Conservation (phyloP, 108 stramenopile species). For the Seminavis robusta region DNA sequence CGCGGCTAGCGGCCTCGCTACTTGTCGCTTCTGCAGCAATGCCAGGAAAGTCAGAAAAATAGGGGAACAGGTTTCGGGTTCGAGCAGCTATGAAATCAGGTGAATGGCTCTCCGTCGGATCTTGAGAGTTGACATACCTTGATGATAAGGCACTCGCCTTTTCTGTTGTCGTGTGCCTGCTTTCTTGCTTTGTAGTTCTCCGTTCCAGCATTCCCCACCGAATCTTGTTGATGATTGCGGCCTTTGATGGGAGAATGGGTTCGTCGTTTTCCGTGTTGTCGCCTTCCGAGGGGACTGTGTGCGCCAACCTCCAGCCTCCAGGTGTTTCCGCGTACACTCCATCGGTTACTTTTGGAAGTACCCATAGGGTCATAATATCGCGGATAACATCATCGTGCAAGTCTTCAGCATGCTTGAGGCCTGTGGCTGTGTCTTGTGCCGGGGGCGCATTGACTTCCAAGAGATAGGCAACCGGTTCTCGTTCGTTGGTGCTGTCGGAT, state of each 20-base stretch:
- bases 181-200: constrained; percentile 25
- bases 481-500: background rate
- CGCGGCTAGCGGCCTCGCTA: background rate
- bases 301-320: constrained; percentile 70
- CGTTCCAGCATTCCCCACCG: constrained; percentile 79
- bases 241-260: constrained; percentile 70
- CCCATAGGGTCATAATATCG: constrained; percentile 70
- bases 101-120: background rate
- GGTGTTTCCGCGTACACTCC: background rate
- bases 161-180: background rate
- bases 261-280: background rate
- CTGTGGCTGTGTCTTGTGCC: constrained; percentile 85
- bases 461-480: constrained; percentile 59
- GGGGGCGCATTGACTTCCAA: constrained; percentile 88
- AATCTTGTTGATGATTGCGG: constrained; percentile 70
- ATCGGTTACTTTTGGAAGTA: constrained; percentile 47
- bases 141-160: background rate
- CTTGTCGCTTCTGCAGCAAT: background rate
- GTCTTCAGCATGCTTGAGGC: constrained; percentile 68
- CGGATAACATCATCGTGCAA: constrained; percentile 75
- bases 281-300: background rate
- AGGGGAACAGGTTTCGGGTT: constrained; percentile 68
- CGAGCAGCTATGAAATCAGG: constrained; percentile 22
- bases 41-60: constrained; percentile 34
- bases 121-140: background rate